A percentile compares a stretch with the other conserved stretches of the same genome.
Conservation (phyloP, 495 filamentous ascomycete genomes). For the Amorphotheca resinae region DNA sequence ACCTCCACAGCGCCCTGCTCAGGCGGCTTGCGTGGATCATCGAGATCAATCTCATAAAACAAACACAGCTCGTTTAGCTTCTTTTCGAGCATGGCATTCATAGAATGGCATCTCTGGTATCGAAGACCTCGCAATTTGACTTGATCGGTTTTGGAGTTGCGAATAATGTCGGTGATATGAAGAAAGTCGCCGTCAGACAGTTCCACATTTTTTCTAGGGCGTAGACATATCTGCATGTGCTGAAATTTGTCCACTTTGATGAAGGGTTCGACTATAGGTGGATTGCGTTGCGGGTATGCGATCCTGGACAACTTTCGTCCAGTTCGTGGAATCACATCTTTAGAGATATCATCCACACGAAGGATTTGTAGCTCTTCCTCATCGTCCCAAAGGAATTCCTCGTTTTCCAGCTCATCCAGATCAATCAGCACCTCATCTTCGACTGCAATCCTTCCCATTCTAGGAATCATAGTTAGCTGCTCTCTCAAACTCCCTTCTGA, state of each 20-base stretch:
- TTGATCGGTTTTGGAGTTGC: slow-evolving; percentile 16
- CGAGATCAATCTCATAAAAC: slow-evolving; percentile 32
- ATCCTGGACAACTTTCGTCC: not conserved
- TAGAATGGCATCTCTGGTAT: slow-evolving; percentile 25
- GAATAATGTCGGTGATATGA: slow-evolving; percentile 27
- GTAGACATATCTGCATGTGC: slow-evolving; percentile 16
- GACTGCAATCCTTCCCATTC: too few relatives aligned
- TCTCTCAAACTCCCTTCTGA: too few relatives aligned
- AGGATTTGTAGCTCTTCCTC: not conserved
- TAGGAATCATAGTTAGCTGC: too few relatives aligned
- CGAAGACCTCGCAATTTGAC: slow-evolving; percentile 29
- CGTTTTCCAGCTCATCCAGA: not conserved
- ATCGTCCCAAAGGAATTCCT: not conserved
- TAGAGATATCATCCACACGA: slow-evolving; percentile 6
- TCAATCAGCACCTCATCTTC: not conserved
- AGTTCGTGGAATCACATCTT: not conserved
- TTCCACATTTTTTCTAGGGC: slow-evolving; percentile 22
- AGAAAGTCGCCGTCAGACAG: slow-evolving; percentile 24
- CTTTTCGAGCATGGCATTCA: slow-evolving; percentile 29
- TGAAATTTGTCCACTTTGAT: slow-evolving; percentile 12
- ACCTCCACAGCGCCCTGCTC: slow-evolving; percentile 36
- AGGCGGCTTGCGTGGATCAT: slow-evolving; percentile 26
- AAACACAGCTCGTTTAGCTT: slow-evolving; percentile 43
- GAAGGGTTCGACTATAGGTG: slow-evolving; percentile 5
- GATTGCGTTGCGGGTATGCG: slow-evolving; percentile 5